A percentile compares a stretch with the other conserved stretches of the same genome.
These are phyloP conservation scores for Phytophthora hybrid DNA, from an alignment of 352 stramenopile genomes.

Conservation along the genomic window DNA sequence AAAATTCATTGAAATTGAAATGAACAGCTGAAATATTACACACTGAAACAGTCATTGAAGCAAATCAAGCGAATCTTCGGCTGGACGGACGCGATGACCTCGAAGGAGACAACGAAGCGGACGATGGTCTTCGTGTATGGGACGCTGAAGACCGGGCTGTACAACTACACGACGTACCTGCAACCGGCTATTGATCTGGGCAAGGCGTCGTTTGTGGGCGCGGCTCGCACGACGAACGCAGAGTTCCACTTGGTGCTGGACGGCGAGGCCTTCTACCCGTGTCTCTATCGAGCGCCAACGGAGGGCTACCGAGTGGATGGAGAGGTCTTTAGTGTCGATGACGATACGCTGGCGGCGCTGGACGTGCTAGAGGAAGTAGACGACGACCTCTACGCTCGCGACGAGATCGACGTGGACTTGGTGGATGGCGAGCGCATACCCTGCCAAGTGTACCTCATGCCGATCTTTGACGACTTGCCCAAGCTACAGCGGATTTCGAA, in stretches of 20 bases:
- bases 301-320: conserved; percentile 58
- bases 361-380: conserved; percentile 69
- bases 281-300: conserved; percentile 56
- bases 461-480: conserved; percentile 49
- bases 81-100: conserved; percentile 18
- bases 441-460: conserved; percentile 55
- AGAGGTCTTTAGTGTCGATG: conserved; percentile 73
- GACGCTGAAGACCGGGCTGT: conserved; percentile 79
- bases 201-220: conserved; percentile 63
- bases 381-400: conserved; percentile 55
- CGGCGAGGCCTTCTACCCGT: conserved; percentile 69
- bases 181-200: conserved; percentile 49
- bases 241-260: conserved; percentile 75
- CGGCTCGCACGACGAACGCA: conserved; percentile 41
- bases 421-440: conserved; percentile 35
- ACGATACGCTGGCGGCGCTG: conserved; percentile 59
- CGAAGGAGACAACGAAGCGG: conserved; percentile 12
- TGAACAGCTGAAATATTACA: no score
- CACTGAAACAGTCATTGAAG: not conserved
- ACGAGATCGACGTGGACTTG: conserved; percentile 55
- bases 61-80: not conserved
- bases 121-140: conserved; percentile 84
- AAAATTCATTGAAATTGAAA: no score
- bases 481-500: conserved; percentile 41
- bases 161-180: conserved; percentile 79